Conservation (phyloP, 1,284 basidiomycete genomes). For the Rhodotorula mucilaginosa region DNA sequence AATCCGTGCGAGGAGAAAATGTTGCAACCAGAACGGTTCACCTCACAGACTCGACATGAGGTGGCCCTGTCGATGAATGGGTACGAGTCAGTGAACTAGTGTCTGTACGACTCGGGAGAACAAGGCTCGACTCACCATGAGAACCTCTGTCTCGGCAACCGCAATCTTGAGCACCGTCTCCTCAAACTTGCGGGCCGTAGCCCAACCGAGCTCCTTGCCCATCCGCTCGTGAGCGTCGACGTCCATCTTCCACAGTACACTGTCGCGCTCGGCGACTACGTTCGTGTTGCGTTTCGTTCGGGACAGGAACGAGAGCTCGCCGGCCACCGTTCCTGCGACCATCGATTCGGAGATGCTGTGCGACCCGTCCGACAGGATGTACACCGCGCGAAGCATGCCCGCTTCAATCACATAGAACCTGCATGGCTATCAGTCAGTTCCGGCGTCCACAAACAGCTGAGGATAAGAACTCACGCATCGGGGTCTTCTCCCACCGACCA, state of each 20-base stretch:
- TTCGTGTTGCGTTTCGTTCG: conserved; percentile 77
- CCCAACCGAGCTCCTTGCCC: conserved; percentile 46
- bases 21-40: too few relatives aligned
- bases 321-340: conserved; percentile 86
- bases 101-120: not conserved
- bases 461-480: conserved; percentile 56
- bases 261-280: conserved; percentile 72
- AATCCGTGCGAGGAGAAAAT: too few relatives aligned
- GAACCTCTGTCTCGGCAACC: conserved; percentile 34
- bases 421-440: not conserved
- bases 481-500: conserved; percentile 73
- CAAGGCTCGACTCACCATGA: conserved; percentile 9
- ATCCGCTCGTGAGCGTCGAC: conserved; percentile 59
- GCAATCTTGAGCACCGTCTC: conserved; percentile 36
- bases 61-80: not conserved
- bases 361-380: conserved; percentile 60
- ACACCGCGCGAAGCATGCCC: conserved; percentile 69
- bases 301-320: conserved; percentile 78
- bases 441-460: not conserved
- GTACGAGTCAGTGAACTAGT: not conserved
- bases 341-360: conserved; percentile 65
- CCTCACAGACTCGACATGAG: too few relatives aligned
- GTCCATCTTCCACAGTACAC: conserved; percentile 75
- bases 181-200: conserved; percentile 36
- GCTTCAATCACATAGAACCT: conserved; percentile 72